These are phyloP conservation scores for Oryza australiensis DNA, from an alignment of 176 grass and related monocot genomes.

Conservation along the genomic window DNA sequence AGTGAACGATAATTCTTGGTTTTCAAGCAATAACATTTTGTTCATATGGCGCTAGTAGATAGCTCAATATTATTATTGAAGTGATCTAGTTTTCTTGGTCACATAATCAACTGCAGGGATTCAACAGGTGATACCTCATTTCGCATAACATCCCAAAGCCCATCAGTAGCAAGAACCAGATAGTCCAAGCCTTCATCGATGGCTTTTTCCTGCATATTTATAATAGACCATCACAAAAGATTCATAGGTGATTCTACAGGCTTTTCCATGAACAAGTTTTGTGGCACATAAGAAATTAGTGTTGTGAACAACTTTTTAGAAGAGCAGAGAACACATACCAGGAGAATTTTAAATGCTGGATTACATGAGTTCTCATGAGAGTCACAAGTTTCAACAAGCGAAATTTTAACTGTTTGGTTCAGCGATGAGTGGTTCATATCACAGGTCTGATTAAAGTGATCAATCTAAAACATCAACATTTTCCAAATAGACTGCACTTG, in stretches of 20 bases:
- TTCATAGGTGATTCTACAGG: neutral
- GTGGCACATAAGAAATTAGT: neutral
- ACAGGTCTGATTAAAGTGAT: slow-evolving; percentile 14
- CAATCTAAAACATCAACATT: neutral
- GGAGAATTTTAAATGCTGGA: neutral
- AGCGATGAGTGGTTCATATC: too few species aligned
- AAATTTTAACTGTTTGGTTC: slow-evolving; percentile 1
- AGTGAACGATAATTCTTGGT: neutral
- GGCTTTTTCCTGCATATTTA: slow-evolving; percentile 57
- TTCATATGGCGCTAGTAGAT: neutral
- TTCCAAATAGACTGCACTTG: neutral
- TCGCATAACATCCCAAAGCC: slow-evolving; percentile 76
- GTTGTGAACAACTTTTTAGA: neutral
- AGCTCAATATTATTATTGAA: neutral
- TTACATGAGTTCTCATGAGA: neutral
- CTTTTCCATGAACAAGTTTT: neutral
- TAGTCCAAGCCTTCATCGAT: slow-evolving; percentile 61
- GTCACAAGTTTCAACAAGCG: neutral
- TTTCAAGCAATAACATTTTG: neutral
- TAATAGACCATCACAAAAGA: neutral
- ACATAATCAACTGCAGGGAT: neutral
- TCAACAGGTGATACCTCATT: slow-evolving; percentile 66
- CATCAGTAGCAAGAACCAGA: slow-evolving; percentile 84
- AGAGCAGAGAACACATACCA: neutral
- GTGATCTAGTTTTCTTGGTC: neutral